Evolutionary conservation across 257 asterid genomes (phyloP).

Genomic region (Scutellaria galericulata): DNA sequence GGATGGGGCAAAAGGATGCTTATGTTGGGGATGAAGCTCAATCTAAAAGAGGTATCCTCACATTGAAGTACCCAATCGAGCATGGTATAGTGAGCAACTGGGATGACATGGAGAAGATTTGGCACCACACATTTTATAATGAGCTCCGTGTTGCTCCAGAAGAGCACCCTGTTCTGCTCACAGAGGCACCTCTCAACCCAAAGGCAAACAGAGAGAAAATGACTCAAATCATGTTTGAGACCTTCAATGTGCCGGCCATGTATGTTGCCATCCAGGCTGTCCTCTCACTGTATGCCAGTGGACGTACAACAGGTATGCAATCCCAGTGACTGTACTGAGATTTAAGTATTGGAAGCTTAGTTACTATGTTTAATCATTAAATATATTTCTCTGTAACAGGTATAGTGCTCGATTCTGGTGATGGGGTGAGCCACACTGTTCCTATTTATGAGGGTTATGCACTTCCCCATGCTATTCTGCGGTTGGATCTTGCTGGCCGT

Average conservation of each 20-base stretch:
- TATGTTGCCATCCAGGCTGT: conserved; percentile 61
- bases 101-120: conserved; percentile 60
- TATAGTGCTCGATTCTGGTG: conserved; percentile 50
- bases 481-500: conserved; percentile 55
- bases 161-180: conserved; percentile 53
- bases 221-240: conserved; percentile 60
- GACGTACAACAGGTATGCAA: conserved; percentile 51
- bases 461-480: conserved; percentile 53
- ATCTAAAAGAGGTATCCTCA: conserved; percentile 50
- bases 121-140: conserved; percentile 56
- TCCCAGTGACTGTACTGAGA: not conserved
- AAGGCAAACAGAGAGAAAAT: conserved; percentile 57
- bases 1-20: conserved; percentile 53
- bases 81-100: conserved; percentile 55
- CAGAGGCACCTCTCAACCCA: conserved; percentile 53
- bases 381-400: conserved; percentile 23
- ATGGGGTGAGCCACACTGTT: conserved; percentile 52
- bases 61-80: conserved; percentile 55
- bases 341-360: not conserved
- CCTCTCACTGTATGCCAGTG: conserved; percentile 55
- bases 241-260: conserved; percentile 55
- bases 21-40: conserved; percentile 57
- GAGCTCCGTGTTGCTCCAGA: conserved; percentile 58
- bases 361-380: not conserved
- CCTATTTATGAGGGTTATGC: conserved; percentile 56